Conservation (phyloP, 345 rosid species). For the Populus simonii region DNA sequence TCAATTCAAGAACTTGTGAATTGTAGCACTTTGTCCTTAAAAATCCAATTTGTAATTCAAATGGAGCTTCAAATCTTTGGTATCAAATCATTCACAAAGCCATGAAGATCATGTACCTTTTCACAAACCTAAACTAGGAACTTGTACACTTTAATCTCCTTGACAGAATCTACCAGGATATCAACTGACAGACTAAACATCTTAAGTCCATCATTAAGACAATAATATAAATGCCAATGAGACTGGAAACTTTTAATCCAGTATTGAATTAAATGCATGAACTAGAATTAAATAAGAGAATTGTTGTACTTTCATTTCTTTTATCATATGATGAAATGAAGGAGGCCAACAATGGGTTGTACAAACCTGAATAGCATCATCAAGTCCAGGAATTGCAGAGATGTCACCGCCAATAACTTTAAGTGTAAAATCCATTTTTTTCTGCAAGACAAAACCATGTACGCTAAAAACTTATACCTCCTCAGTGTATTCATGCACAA, state of each 20-base stretch:
- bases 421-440: constrained; percentile 84
- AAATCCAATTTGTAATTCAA: not conserved
- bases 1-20: not conserved
- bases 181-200: not conserved
- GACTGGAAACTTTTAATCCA: not conserved
- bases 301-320: not conserved
- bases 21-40: not conserved
- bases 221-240: not conserved
- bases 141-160: not conserved
- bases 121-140: not conserved
- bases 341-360: constrained; percentile 2
- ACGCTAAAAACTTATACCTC: not conserved
- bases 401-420: constrained; percentile 95
- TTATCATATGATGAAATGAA: not conserved
- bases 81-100: not conserved
- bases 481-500: not conserved
- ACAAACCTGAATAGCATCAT: constrained; percentile 85
- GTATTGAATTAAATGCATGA: not conserved
- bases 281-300: not conserved
- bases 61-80: not conserved
- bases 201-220: not conserved
- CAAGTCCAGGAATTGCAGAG: constrained; percentile 81
- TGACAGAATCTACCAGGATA: not conserved
- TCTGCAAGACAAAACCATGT: constrained; percentile 52
- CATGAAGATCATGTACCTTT: not conserved